Base-by-base conservation (phyloP, 495 filamentous ascomycete genomes). In the Penicillium verhagenii region DNA sequence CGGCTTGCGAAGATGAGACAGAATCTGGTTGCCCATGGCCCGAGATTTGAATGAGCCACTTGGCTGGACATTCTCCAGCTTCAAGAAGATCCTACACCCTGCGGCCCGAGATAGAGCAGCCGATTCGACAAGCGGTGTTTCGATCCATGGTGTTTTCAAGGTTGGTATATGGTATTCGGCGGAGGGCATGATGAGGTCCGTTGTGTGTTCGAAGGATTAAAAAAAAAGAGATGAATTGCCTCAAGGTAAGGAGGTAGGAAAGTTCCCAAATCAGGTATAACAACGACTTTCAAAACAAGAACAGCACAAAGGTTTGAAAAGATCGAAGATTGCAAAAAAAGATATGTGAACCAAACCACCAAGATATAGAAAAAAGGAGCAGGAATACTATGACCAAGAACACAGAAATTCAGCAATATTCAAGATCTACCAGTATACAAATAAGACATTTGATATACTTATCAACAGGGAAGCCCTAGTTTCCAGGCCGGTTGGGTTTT, bases 11-110 rank as follows among this genome's bases (percentile, higher is more conserved):
- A 86, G 76, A 54, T 82, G 72, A 13, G 73, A 77, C 40, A 86
- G 81, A 72, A 93, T 85, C 64, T 92, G 81, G 70, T 89, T 83
- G 57, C 92, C 93, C 57, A 97, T 84, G 16, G 89, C 93, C 64
- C 85, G 86, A 26, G 92, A 96, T 72, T 97, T 98, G 85, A 97
- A 98, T 9, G 91, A 95, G 42, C 91, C 92, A 4, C 89, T 88
- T 4, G 94, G 93, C 62, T 98, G 93, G 62, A 93, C 83, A 71
- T 90, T 90, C 55, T 98, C 93, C 52, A 97, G 85, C 68, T 98
- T 98, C 61, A 98, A 86, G 72, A 87, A 92, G 73, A 97, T 83
- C 55, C 83, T 79, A 66, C 88, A 92, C 35, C 87, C 87, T 21
- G 87, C 88, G n/a, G 77, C 78, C 53, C 80, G 77, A 31, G 88